Evolutionary conservation across 1,284 basidiomycete species (phyloP), one percentile per base, ranked within the genome.

Genomic region (Cryptococcus deneoformans): DNA sequence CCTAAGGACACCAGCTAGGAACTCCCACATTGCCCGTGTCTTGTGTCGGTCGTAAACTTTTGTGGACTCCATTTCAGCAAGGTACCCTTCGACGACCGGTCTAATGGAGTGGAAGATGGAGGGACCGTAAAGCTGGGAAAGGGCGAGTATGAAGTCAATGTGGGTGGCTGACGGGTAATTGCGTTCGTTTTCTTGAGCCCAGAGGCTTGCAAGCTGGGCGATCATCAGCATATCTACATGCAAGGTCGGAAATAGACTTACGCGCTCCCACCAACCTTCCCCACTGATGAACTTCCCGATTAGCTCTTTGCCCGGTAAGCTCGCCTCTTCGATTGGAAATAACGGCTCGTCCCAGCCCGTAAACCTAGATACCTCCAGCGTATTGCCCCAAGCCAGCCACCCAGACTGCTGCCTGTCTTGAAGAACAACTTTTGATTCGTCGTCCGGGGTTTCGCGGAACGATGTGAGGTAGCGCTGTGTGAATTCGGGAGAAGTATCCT

Each of bases 1-100:
- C 83, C 81, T 66, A 52, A 88, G 73, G 50, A 89, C 70, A 46
- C 93, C 94, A 47, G 85, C 83, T 40, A 97, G 73, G 37, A 96
- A 79, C 80, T 99, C 95, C 52, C 88, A 90, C 6, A 88, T 88
- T 24, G 92, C 92, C 37, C 94, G 85, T 71, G 95, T 93, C 77
- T 92, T 90, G 80, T 92, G 95, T 57, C 92, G 89, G 72, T 97
- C 90, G 38, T 72, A 72, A 8, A 72, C 67, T 61, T 61, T 76
- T 47, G 63, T 76, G 50, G 44, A 42, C 11, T 70, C 75, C 64
- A 73, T 75, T 40, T 76, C 76, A 5, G 65, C 52, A 24, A 78
- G 59, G 46, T 72, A 69, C 29, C 53, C 62, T 14, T 74, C 70
- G 36, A 78, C 57, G 48, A 78, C 69, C 0, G 70, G 71, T 37